Evolutionary conservation across 805 yeast species (phyloP), one percentile per base, ranked within the genome.

Genomic region (Wickerhamiella azymoides): DNA sequence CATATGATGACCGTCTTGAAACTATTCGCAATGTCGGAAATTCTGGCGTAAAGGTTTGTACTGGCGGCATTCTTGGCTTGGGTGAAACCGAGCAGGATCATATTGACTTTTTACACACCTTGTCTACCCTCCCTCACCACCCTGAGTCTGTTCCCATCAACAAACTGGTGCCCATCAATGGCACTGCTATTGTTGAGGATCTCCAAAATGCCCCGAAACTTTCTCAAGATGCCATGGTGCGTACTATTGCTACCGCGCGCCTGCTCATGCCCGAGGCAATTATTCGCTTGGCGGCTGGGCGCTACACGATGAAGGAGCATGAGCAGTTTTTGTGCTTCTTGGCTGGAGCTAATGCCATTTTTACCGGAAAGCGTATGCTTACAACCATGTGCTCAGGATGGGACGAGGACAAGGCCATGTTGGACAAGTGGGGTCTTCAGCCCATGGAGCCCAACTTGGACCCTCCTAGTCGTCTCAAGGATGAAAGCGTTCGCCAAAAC

Each of bases 121-220:
- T 82, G 48, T 68, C 85, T 1, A 81, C 78, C 6, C 67, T 83
- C 77, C 70, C 71, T 1, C 62, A 67, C n/a, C 89, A 82, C 53
- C 92, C 92, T 1, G 92, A 82, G 60, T 78, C 85, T 1, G 67
- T 82, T 45, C 92, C 92, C n/a, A 80, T 82, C 52, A 82, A 82
- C 59, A 69, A 82, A 54, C 65, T 82, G 40, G 84, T 82, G n/a
- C 77, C 86, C 2, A 81, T 82, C 46, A 73, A 77, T 49, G 92
- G 92, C 2, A 82, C 92, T 0, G 85, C 85, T 16, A 73, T 82
- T 67, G 79, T 72, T 25, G 73, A 73, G 39, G 81, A 76, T 49
- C 51, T 49, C 11, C 39, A 39, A 27, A 16, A 27, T 11, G 47
- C 44, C 5, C 52, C 52, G 2, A 56, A 61, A 11, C 61, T 81